Evolutionary conservation across 495 filamentous ascomycete genomes (phyloP).

Genomic region (Daldinia childiae): DNA sequence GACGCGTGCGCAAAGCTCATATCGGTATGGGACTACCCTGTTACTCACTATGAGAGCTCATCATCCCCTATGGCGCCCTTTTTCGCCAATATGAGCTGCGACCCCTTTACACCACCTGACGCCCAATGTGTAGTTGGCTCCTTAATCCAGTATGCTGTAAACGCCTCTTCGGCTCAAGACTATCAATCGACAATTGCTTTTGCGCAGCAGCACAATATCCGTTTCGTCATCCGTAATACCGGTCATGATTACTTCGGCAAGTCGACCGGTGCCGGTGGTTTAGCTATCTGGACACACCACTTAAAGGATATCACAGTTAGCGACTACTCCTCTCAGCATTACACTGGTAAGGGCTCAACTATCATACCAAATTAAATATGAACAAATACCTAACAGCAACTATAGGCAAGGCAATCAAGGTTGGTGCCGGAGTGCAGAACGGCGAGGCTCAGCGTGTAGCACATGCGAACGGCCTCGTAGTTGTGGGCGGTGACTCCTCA

Average conservation of each 20-base stretch:
- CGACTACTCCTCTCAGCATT: no score
- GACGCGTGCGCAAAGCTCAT: conserved; percentile 20
- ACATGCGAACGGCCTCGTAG: conserved; percentile 52
- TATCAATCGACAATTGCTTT: conserved; percentile 60
- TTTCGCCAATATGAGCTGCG: conserved; percentile 61
- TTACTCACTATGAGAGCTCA: conserved; percentile 48
- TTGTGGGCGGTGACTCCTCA: conserved; percentile 46
- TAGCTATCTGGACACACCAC: conserved; percentile 63
- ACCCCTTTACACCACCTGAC: conserved; percentile 51
- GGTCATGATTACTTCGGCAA: conserved; percentile 71
- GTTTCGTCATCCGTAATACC: conserved; percentile 60
- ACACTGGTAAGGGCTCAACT: no score
- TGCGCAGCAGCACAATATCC: conserved; percentile 54
- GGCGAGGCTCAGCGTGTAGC: conserved; percentile 58
- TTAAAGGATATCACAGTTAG: conserved; percentile 47
- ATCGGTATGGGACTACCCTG: conserved; percentile 38
- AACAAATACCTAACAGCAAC: conserved; percentile 50
- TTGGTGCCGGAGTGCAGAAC: conserved; percentile 63
- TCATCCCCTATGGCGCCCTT: conserved; percentile 55
- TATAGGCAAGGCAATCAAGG: conserved; percentile 46
- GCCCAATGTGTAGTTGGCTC: conserved; percentile 66
- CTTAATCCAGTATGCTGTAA: conserved; percentile 66
- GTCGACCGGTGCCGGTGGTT: conserved; percentile 61
- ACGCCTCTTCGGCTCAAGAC: conserved; percentile 53
- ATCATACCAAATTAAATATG: conserved; percentile 53